Base-by-base conservation (phyloP, 305 asterid species). In the Rubia tinctorum region DNA sequence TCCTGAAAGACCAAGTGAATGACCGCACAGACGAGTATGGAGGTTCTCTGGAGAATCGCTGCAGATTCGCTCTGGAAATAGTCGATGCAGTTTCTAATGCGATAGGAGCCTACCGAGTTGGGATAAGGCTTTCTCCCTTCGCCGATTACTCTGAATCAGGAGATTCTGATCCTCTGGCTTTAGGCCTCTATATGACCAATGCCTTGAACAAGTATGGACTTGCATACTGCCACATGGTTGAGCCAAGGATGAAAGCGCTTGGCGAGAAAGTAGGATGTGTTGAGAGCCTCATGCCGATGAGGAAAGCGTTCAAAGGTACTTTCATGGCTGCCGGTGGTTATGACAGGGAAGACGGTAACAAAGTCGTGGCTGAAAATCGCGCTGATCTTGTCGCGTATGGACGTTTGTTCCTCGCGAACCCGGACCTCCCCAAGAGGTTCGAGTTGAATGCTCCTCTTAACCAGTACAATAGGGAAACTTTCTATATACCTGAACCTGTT, bases 121-220 rank as follows among this genome's bases (percentile, higher is more conserved):
- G 94, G 25, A 88, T 88, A 3, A 73, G 90, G 80, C 90, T 88
- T 18, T 86, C 91, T 4, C 94, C 94, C 7, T 87, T 82, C 43
- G 84, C 88, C 5, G 59, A 74, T 61, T 85, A 44, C 69, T 25
- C 22, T 20, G 87, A 80, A 51, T 71, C 83, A 18, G 80, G 63
- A 1, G 90, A 88, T 73, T 88, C 90, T 0, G 80, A 88, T 75
- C 94, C 94, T 0, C 23, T 69, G n/a, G 80, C 87, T 43, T 86
- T 86, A 0, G 91, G 88, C 25, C 80, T 85, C 25, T 79, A 84
- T 66, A 76, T 88, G 82, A 75, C 81, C 0, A 79, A 84, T 74
- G 85, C 83, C 18, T 64, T 77, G 45, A 80, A 77, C 80, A 83
- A 80, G 27, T 76, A 75, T 34, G 68, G 43, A 40, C 66, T 71